phyloP scores from a whole-genome alignment of 305 asterid genomes.

The Nicotiana rustica region DNA sequence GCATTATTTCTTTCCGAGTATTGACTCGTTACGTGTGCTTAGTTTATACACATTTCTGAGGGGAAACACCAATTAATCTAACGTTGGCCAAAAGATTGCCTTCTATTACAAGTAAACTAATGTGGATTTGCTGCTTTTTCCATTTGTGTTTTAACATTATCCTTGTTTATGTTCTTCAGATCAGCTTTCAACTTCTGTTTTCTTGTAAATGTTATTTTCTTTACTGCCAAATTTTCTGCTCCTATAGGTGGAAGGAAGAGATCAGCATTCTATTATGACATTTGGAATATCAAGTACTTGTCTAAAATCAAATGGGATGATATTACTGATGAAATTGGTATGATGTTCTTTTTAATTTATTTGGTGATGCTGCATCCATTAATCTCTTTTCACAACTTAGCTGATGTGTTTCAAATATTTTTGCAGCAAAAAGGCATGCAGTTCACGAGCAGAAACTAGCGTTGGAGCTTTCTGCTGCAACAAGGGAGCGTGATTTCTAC shows the following conservation, averaged over 20 bases:
- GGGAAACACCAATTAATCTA: not conserved
- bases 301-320: slow-evolving; percentile 98
- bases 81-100: not conserved
- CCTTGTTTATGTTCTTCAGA: not conserved
- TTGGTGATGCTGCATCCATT: slow-evolving; percentile 6
- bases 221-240: slow-evolving; percentile 15
- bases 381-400: slow-evolving; percentile 29
- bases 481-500: slow-evolving; percentile 81
- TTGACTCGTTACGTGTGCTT: not conserved
- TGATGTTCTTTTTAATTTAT: not conserved
- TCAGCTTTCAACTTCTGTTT: slow-evolving; percentile 1
- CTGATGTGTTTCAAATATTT: slow-evolving; percentile 23
- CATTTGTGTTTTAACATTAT: not conserved
- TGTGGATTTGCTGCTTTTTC: not conserved
- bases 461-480: slow-evolving; percentile 83
- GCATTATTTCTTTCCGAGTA: slow-evolving; percentile 1
- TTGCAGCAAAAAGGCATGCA: slow-evolving; percentile 76
- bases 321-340: slow-evolving; percentile 87
- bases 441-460: slow-evolving; percentile 75
- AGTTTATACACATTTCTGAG: not conserved
- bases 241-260: slow-evolving; percentile 87
- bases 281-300: slow-evolving; percentile 95
- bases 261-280: slow-evolving; percentile 80
- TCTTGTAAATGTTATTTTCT: not conserved
- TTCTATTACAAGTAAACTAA: not conserved